phyloP scores from a whole-genome alignment of 768 basidiomycete species.

The Xerocomellus chrysenteron region DNA sequence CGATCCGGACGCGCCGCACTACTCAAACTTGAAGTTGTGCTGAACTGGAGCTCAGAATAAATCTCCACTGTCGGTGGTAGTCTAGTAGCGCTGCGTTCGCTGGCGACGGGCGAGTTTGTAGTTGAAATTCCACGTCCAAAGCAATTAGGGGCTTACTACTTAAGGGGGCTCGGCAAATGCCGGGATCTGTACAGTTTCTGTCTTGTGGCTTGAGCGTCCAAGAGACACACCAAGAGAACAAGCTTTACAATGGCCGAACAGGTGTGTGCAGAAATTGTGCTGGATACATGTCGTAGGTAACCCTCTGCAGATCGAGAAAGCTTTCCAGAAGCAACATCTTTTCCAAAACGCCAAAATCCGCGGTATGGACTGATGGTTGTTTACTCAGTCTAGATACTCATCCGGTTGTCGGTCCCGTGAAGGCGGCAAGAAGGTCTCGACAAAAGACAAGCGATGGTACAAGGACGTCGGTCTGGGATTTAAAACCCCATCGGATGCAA shows the following conservation, averaged over 20 bases:
- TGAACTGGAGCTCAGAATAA: not conserved
- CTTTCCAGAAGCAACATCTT: constrained; percentile 95
- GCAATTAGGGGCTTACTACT: too few species aligned
- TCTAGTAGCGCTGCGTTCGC: not conserved
- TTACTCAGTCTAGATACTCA: constrained; percentile 6
- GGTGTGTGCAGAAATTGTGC: constrained; percentile 34
- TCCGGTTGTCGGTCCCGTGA: constrained; percentile 12
- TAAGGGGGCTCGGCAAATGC: constrained; percentile 27
- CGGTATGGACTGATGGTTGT: constrained; percentile 54
- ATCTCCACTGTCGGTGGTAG: not conserved
- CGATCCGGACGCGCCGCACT: not conserved
- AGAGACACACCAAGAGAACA: constrained; percentile 10
- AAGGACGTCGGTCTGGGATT: constrained; percentile 97
- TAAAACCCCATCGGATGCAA: constrained; percentile 95
- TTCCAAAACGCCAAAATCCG: constrained; percentile 97
- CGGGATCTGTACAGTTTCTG: constrained; percentile 43
- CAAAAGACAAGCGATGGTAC: constrained; percentile 98
- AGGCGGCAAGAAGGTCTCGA: constrained; percentile 87
- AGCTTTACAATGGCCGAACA: constrained; percentile 57
- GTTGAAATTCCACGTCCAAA: too few species aligned
- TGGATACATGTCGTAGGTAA: not conserved
- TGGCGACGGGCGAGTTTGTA: not conserved
- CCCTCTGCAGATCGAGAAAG: constrained; percentile 80
- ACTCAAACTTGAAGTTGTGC: not conserved
- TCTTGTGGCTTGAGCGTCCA: constrained; percentile 35